Base-by-base conservation (phyloP, 768 basidiomycete species). In the Termitomyces heimii region DNA sequence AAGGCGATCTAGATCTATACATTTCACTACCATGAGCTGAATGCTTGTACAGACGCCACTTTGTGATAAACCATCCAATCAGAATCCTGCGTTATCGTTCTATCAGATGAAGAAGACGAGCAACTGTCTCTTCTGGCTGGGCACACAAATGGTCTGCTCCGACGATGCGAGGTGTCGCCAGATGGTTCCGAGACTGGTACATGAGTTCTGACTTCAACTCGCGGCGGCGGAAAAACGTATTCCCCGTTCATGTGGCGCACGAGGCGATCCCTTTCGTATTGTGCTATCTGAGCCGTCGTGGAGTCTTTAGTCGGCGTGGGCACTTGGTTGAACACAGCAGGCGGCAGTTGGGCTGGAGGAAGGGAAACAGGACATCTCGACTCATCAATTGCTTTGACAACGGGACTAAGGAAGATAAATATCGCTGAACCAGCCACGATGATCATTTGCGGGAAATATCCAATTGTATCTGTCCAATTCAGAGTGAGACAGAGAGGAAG, bases 391-490 rank as follows among this genome's bases (percentile, higher is more conserved):
- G 18, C 52, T 61, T 20, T 74, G n/a, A 71, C 68, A 14, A 75
- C 71, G 24, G 80, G 57, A 14, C 75, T 72, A 32, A 77, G 66
- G 28, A 82, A 68, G 1, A 83, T 68, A n/a, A 66, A 53, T 29
- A 80, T 67, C 16, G 71, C 70, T 10, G 75, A 77, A 1, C 74
- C 64, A 8, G 73, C 71, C n/a, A 72, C 66, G 29, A 79, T 66
- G 26, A 81, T 68, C 78, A 84, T 82, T 64, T 84, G 82, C 5
- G 82, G 81, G 63, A 84, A 83, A 65, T 77, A 81, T 2, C 83
- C 49, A 47, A 85, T 81, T 45, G 70, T 70, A 61, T 83, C 81
- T 82, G 58, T 40, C 13, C 35, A 10, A 5, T 37, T 18, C 9
- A 51, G 18, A 31, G 29, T 31, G 10, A 28, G 46, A 47, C 46